Conservation (phyloP, 768 basidiomycete genomes). For the Infundibulicybe gibba region DNA sequence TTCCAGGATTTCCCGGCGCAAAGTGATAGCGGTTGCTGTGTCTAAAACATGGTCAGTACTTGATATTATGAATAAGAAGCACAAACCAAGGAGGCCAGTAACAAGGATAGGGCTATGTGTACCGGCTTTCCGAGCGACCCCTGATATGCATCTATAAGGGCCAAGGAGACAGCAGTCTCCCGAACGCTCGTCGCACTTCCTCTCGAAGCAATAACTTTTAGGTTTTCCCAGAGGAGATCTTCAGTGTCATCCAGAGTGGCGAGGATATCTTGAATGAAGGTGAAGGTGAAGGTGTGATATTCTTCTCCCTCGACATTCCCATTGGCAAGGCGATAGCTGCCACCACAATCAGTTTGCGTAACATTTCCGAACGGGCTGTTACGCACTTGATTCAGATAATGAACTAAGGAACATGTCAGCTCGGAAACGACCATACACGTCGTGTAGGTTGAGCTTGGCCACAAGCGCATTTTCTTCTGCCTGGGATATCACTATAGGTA, state of each 20-base stretch:
- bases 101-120: conserved; percentile 48
- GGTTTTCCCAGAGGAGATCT: conserved; percentile 61
- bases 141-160: conserved; percentile 71
- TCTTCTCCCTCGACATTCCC: conserved; percentile 56
- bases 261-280: conserved; percentile 54
- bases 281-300: conserved; percentile 27
- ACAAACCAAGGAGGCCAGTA: conserved; percentile 59
- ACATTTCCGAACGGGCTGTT: not conserved
- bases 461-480: conserved; percentile 73
- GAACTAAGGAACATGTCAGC: conserved; percentile 90
- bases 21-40: conserved; percentile 67
- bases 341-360: not conserved
- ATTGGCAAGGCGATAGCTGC: conserved; percentile 82
- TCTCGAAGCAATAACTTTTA: conserved; percentile 49
- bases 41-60: conserved; percentile 40
- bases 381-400: conserved; percentile 84
- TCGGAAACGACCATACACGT: conserved; percentile 74
- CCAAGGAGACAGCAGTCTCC: conserved; percentile 68
- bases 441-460: conserved; percentile 75
- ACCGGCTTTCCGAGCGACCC: conserved; percentile 70
- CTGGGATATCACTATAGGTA: conserved; percentile 29
- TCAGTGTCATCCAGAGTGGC: conserved; percentile 65
- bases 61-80: not conserved
- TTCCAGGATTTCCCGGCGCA: conserved; percentile 85
- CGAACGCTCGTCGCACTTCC: conserved; percentile 73